phyloP scores from a whole-genome alignment of 1,139 yeast genomes.

The Candida neerlandica region DNA sequence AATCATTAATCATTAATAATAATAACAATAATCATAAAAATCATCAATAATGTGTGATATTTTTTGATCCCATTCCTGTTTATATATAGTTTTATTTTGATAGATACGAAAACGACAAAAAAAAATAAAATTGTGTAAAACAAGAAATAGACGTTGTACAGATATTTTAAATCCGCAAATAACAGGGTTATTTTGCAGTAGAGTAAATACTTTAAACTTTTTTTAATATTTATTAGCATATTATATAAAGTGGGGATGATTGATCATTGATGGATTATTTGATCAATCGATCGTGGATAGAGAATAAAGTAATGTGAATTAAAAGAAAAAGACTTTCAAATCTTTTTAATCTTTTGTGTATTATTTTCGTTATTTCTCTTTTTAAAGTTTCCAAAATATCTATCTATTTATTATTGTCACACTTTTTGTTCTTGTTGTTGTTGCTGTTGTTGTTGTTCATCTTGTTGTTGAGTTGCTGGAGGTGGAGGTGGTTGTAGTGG shows the following conservation, averaged over 20 bases:
- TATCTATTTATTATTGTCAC: slow-evolving; percentile 2
- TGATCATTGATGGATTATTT: too few relatives aligned
- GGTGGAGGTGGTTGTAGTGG: slow-evolving; percentile 39
- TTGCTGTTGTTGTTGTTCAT: neutral
- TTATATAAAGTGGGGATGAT: too few relatives aligned
- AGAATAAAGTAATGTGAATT: too few relatives aligned
- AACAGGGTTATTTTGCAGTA: neutral
- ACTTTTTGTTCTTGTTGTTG: slow-evolving; percentile 1
- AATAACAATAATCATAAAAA: too few relatives aligned
- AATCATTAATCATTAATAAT: too few relatives aligned
- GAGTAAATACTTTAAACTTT: too few relatives aligned
- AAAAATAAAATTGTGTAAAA: slow-evolving; percentile 3
- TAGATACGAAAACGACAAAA: too few relatives aligned
- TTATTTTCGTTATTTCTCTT: neutral
- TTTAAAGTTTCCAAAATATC: neutral
- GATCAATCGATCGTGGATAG: too few relatives aligned
- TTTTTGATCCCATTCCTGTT: neutral
- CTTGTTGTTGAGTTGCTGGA: neutral
- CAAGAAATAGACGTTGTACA: neutral
- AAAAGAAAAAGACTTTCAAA: neutral
- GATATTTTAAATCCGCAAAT: neutral
- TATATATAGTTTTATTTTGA: neutral
- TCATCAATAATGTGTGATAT: too few relatives aligned
- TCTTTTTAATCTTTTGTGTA: neutral
- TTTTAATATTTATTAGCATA: too few relatives aligned